phyloP scores from a whole-genome alignment of 306 rosid genomes.

The Prunus campanulata region DNA sequence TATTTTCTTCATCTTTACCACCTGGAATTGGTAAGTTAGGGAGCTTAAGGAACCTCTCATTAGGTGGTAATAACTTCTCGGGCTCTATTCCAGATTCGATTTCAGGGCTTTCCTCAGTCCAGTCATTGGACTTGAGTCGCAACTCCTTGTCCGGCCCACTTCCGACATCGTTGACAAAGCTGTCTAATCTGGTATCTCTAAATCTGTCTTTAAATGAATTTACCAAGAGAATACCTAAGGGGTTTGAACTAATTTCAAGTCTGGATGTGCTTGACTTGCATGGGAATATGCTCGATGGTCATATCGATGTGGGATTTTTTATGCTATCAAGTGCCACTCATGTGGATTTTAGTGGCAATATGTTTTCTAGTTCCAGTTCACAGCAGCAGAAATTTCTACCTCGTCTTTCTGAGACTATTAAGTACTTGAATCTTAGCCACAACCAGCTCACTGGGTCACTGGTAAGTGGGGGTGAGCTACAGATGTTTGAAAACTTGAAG shows the following conservation, averaged over 20 bases:
- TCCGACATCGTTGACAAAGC: slow-evolving; percentile 56
- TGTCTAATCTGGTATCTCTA: slow-evolving; percentile 57
- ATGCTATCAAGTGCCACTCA: slow-evolving; percentile 51
- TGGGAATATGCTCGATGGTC: slow-evolving; percentile 76
- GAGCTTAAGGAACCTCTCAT: slow-evolving; percentile 69
- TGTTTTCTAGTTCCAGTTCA: slow-evolving; percentile 59
- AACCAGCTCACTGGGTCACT: slow-evolving; percentile 77
- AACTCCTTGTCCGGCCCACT: slow-evolving; percentile 72
- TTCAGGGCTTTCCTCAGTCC: slow-evolving; percentile 64
- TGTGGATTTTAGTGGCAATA: slow-evolving; percentile 81
- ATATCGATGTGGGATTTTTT: slow-evolving; percentile 60
- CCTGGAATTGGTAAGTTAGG: slow-evolving; percentile 52
- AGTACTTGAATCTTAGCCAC: slow-evolving; percentile 79
- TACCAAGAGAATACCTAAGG: slow-evolving; percentile 66
- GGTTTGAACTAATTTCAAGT: slow-evolving; percentile 59
- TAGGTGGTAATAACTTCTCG: slow-evolving; percentile 86
- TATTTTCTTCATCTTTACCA: slow-evolving; percentile 68
- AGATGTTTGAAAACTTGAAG: slow-evolving; percentile 72
- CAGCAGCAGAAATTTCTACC: slow-evolving; percentile 63
- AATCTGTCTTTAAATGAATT: slow-evolving; percentile 73
- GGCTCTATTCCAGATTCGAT: slow-evolving; percentile 69
- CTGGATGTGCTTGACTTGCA: slow-evolving; percentile 83
- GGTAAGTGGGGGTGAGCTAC: slow-evolving; percentile 61
- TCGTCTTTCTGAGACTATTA: slow-evolving; percentile 61
- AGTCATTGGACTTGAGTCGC: slow-evolving; percentile 74